These are phyloP conservation scores for Moesziomyces sp. DNA, from an alignment of 1,284 basidiomycete species.

Conservation along the genomic window DNA sequence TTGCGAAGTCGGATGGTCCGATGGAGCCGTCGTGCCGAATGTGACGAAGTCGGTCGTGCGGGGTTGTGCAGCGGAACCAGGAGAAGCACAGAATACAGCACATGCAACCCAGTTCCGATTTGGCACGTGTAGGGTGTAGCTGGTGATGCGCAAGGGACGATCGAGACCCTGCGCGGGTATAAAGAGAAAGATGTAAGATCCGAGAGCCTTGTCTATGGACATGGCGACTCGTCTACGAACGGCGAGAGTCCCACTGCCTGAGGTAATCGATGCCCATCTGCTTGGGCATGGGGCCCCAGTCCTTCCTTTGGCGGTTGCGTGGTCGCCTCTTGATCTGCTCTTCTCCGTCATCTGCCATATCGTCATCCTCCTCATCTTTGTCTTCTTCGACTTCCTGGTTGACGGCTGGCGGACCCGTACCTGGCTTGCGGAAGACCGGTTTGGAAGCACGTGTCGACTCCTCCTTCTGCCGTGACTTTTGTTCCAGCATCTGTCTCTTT, in stretches of 20 bases:
- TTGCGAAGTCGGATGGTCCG: background rate
- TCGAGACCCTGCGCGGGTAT: background rate
- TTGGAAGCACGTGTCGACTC: conserved; percentile 40
- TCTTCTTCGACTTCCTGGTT: conserved; percentile 8
- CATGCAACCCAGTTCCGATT: no score
- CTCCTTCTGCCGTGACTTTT: conserved; percentile 39
- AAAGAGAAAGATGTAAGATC: background rate
- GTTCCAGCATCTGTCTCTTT: conserved; percentile 25
- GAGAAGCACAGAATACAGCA: no score
- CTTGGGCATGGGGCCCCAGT: conserved; percentile 49
- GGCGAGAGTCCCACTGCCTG: conserved; percentile 42
- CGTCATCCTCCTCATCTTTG: conserved; percentile 14
- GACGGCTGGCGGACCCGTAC: background rate
- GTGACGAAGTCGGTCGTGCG: no score
- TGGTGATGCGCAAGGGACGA: no score
- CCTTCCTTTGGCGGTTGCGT: conserved; percentile 38
- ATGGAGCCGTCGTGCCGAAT: no score
- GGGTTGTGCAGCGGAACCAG: no score
- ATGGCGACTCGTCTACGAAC: background rate
- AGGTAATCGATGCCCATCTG: conserved; percentile 52
- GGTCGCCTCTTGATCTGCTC: conserved; percentile 42
- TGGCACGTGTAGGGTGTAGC: no score
- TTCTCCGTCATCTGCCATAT: conserved; percentile 13
- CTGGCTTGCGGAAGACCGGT: conserved; percentile 39
- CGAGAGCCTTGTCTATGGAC: background rate